Evolutionary conservation across 306 rosid species (phyloP).

Genomic region (Cicer judaicum): DNA sequence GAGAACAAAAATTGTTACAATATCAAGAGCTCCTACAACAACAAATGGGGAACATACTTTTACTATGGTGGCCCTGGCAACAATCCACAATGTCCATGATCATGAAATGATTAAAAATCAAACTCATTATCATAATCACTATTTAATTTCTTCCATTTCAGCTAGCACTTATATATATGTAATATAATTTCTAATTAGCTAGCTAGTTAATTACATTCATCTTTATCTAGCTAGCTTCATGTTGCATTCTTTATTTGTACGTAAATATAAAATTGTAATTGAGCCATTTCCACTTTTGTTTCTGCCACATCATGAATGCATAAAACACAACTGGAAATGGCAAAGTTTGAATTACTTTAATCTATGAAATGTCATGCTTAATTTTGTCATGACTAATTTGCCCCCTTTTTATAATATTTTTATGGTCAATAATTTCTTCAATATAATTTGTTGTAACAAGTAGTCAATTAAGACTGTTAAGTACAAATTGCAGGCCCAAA

Average conservation of each 20-base stretch:
- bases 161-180: constrained; percentile 14
- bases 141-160: neutral
- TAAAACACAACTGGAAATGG: constrained; percentile 30
- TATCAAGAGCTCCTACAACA: constrained; percentile 68
- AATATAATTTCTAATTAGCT: constrained; percentile 15
- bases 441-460: neutral
- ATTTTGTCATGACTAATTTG: neutral
- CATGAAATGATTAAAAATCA: neutral
- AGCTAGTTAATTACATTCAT: neutral
- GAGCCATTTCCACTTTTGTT: constrained; percentile 50
- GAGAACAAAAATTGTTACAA: constrained; percentile 82
- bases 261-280: constrained; percentile 40
- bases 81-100: constrained; percentile 59
- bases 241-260: constrained; percentile 51
- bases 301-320: constrained; percentile 37
- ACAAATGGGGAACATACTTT: constrained; percentile 86
- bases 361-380: constrained; percentile 12
- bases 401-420: neutral
- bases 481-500: neutral
- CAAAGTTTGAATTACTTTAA: neutral
- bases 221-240: constrained; percentile 12
- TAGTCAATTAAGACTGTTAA: neutral
- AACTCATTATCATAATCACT: constrained; percentile 2
- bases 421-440: neutral
- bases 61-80: constrained; percentile 94